These are phyloP conservation scores for Begonia peltatifolia DNA, from an alignment of 306 rosid species.

Conservation along the genomic window DNA sequence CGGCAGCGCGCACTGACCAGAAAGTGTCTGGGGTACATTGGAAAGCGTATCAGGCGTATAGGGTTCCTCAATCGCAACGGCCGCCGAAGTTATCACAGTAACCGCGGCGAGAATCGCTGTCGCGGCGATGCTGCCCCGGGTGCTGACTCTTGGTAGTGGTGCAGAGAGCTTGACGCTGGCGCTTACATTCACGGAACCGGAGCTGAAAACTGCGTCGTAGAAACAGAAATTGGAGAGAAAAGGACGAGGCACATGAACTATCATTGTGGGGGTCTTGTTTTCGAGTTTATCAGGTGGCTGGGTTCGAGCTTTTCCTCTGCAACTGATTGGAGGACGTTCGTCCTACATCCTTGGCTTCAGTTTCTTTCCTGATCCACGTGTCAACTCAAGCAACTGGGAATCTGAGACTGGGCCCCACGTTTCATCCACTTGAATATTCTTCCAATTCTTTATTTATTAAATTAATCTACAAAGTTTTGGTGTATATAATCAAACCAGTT, in stretches of 20 bases:
- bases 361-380: no score
- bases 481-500: no score
- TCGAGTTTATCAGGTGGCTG: no score
- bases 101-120: background rate
- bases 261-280: background rate
- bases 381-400: no score
- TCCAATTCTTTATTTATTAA: no score
- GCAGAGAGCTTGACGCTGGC: background rate
- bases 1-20: slow-evolving; percentile 46
- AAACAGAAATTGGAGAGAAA: background rate
- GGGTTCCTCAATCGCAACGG: background rate
- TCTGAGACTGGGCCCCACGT: no score
- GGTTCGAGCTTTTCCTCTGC: no score
- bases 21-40: slow-evolving; percentile 78
- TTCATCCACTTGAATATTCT: no score
- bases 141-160: background rate
- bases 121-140: background rate
- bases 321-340: no score
- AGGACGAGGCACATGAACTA: background rate
- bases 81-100: background rate
- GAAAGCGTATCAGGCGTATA: slow-evolving; percentile 12
- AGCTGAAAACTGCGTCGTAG: background rate
- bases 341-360: no score
- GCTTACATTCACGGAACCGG: background rate
- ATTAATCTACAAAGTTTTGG: no score